phyloP scores from a whole-genome alignment of 176 grass and related monocot genomes.

The Olyra latifolia region DNA sequence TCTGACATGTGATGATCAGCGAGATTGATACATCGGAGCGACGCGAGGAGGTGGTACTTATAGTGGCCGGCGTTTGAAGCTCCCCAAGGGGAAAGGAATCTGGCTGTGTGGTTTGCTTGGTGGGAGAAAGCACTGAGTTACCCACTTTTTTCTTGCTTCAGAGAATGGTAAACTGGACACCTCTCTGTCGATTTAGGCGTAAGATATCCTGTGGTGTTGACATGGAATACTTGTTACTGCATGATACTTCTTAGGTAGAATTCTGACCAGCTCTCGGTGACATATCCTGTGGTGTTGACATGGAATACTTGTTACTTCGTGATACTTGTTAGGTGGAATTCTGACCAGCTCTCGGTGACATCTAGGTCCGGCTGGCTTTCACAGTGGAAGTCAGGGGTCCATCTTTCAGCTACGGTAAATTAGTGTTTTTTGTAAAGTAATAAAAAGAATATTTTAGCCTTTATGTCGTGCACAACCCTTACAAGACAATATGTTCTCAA shows the following conservation, averaged over 20 bases:
- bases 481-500: no score
- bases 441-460: no score
- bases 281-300: not conserved
- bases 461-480: no score
- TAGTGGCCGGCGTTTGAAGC: not conserved
- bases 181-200: not conserved
- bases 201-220: not conserved
- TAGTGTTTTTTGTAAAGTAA: no score
- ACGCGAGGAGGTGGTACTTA: not conserved
- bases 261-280: not conserved
- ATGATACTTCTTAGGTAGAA: not conserved
- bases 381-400: not conserved
- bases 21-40: not conserved
- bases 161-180: not conserved
- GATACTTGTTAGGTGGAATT: not conserved
- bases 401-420: no score
- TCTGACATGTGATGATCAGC: no score
- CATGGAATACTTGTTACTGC: not conserved
- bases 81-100: conserved; percentile 12
- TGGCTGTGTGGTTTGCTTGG: not conserved
- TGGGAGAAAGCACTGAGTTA: not conserved
- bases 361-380: not conserved
- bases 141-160: not conserved
- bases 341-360: not conserved
- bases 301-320: not conserved